Evolutionary conservation across 202 grass and related monocot genomes (phyloP).

Genomic region (Schoenoplectus tabernaemontani): DNA sequence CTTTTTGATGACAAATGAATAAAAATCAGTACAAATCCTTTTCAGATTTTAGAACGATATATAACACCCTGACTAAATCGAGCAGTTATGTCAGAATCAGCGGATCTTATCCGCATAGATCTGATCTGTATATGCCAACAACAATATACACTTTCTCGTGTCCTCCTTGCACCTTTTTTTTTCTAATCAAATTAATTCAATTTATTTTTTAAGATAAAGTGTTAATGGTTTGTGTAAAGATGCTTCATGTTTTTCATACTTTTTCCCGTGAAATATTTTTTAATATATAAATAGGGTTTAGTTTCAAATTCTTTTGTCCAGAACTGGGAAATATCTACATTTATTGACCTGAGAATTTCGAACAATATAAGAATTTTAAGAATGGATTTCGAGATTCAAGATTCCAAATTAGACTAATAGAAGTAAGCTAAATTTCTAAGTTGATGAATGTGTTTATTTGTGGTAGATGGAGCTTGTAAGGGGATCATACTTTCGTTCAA

Average conservation of each 20-base stretch:
- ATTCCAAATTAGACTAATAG: not conserved
- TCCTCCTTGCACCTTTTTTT: not conserved
- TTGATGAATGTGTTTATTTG: not conserved
- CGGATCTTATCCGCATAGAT: slow-evolving; percentile 23
- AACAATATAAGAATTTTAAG: not conserved
- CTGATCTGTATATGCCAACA: slow-evolving; percentile 22
- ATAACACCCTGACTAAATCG: not conserved
- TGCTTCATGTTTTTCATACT: not conserved
- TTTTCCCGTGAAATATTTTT: not conserved
- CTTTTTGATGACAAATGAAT: not conserved
- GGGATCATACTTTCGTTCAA: not conserved
- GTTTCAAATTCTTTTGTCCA: not conserved
- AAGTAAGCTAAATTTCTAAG: not conserved
- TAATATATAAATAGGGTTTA: too few species aligned
- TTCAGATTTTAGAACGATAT: slow-evolving; percentile 4
- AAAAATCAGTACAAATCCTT: not conserved
- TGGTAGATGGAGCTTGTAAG: not conserved
- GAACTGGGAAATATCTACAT: not conserved
- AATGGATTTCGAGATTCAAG: not conserved
- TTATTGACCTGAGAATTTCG: not conserved
- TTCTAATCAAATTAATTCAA: not conserved
- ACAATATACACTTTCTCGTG: not conserved
- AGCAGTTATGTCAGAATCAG: slow-evolving; percentile 12
- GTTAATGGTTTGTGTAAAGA: not conserved
- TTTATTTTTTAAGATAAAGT: not conserved